phyloP scores from a whole-genome alignment of 768 basidiomycete genomes.

The Lentinus tigrinus region DNA sequence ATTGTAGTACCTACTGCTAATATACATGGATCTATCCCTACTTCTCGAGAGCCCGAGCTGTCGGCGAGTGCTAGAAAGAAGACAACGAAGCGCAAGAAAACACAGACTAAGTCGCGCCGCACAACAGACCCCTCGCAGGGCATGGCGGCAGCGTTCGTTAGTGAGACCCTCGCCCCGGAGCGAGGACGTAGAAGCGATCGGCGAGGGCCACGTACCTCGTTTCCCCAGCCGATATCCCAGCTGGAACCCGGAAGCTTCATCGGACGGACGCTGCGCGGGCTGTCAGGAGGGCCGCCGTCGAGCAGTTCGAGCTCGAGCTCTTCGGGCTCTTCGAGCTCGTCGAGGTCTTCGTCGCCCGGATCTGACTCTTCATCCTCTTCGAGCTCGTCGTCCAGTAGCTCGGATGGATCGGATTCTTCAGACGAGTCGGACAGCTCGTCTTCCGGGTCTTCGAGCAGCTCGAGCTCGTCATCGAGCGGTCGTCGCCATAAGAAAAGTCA shows the following conservation, averaged over 20 bases:
- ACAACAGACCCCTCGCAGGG: background rate
- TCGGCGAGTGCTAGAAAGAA: background rate
- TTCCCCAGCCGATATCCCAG: background rate
- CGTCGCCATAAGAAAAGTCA: too few species aligned
- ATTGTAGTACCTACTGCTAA: background rate
- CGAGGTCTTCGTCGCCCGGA: background rate
- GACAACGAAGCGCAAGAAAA: background rate
- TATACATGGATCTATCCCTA: background rate
- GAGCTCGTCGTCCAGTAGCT: background rate
- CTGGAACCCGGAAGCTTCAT: slow-evolving; percentile 3
- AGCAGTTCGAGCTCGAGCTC: background rate
- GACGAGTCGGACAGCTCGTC: background rate
- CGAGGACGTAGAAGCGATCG: background rate
- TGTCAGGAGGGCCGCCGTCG: background rate
- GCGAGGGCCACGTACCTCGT: background rate
- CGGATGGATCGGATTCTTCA: background rate
- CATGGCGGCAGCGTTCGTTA: background rate
- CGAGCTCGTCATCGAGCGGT: too few species aligned
- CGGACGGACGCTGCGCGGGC: background rate
- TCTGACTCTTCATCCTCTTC: background rate
- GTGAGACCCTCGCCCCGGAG: background rate
- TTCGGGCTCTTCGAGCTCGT: background rate
- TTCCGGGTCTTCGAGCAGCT: too few species aligned
- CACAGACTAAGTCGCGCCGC: background rate
- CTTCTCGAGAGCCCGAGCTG: too few species aligned